Percentiles rank a stretch among this genome's conserved stretches.
Evolutionary conservation across 371 early-diverging fungal genomes (phyloP).

Genomic region (Ecytonucleospora hepatopenaei): DNA sequence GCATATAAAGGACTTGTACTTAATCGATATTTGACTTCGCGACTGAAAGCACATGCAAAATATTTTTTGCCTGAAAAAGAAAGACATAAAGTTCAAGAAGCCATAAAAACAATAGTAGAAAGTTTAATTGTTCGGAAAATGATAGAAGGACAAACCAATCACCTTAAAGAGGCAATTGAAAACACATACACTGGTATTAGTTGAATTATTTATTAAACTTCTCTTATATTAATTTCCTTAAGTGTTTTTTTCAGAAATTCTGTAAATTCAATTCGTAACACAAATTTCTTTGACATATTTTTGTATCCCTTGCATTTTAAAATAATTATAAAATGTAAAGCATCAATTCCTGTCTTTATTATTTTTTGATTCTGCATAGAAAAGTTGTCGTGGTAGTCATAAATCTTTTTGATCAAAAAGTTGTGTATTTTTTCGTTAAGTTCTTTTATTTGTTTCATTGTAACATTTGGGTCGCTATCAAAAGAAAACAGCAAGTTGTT

Average conservation of each 20-base stretch:
- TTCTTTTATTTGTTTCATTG: constrained; percentile 16
- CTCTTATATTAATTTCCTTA: constrained; percentile 16
- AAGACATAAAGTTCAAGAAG: constrained; percentile 7
- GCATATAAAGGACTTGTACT: constrained; percentile 11
- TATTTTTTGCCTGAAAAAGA: constrained; percentile 30
- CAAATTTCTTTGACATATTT: constrained; percentile 51
- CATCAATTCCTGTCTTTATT: constrained; percentile 36
- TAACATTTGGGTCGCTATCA: constrained; percentile 30
- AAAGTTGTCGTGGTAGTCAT: constrained; percentile 53
- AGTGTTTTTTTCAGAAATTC: constrained; percentile 35
- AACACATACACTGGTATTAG: constrained; percentile 3
- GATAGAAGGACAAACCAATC: not conserved
- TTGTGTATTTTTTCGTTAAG: constrained; percentile 48
- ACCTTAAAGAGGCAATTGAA: constrained; percentile 13
- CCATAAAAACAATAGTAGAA: constrained; percentile 11
- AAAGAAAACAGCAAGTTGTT: constrained; percentile 54
- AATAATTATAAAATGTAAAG: constrained; percentile 39
- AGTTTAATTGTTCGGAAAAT: constrained; percentile 18
- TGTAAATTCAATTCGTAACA: constrained; percentile 50
- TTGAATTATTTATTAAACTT: not conserved
- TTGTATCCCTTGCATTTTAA: constrained; percentile 48
- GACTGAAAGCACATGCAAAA: constrained; percentile 13
- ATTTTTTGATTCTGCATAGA: constrained; percentile 46
- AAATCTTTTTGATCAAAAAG: constrained; percentile 32
- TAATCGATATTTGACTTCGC: constrained; percentile 19